These are phyloP conservation scores for Thalassiosira delicatula DNA, from an alignment of 352 stramenopile genomes.

Conservation along the genomic window DNA sequence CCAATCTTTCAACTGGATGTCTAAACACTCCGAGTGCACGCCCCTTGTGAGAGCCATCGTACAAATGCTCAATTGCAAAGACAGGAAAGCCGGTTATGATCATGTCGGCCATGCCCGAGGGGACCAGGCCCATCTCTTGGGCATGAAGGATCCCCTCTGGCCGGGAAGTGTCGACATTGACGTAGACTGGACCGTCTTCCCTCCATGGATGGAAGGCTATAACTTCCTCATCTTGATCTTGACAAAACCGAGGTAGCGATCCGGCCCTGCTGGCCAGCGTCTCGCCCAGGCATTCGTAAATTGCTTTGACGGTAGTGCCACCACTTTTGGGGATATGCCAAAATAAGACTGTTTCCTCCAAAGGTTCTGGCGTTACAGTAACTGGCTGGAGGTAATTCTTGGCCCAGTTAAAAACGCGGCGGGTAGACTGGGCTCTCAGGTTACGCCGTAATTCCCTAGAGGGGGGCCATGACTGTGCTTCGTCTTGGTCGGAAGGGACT, in stretches of 20 bases:
- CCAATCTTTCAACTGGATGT: constrained; percentile 56
- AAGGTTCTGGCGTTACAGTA: constrained; percentile 11
- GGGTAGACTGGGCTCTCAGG: too few relatives aligned
- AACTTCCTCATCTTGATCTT: constrained; percentile 45
- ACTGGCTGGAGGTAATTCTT: constrained; percentile 40
- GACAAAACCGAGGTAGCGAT: constrained; percentile 30
- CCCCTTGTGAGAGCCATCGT: constrained; percentile 42
- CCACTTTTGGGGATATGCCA: constrained; percentile 58
- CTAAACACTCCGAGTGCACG: constrained; percentile 62
- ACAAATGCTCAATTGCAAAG: constrained; percentile 25
- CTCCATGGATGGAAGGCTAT: constrained; percentile 14
- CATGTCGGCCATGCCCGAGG: constrained; percentile 12
- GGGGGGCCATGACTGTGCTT: too few relatives aligned
- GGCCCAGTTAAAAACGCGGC: constrained; percentile 49
- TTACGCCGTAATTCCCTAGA: too few relatives aligned
- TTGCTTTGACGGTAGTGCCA: constrained; percentile 58
- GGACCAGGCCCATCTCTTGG: not conserved
- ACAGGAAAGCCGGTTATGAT: constrained; percentile 4
- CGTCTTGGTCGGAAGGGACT: not conserved
- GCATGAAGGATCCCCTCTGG: constrained; percentile 27
- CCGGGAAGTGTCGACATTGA: constrained; percentile 44
- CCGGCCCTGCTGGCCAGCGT: constrained; percentile 48
- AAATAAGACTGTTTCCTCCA: constrained; percentile 41
- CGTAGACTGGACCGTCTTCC: not conserved
- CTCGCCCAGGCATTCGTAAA: constrained; percentile 57